Percentiles rank a stretch among this genome's conserved stretches.
Evolutionary conservation across 768 basidiomycete species (phyloP).

Genomic region (Pulveroboletus ravenelii): DNA sequence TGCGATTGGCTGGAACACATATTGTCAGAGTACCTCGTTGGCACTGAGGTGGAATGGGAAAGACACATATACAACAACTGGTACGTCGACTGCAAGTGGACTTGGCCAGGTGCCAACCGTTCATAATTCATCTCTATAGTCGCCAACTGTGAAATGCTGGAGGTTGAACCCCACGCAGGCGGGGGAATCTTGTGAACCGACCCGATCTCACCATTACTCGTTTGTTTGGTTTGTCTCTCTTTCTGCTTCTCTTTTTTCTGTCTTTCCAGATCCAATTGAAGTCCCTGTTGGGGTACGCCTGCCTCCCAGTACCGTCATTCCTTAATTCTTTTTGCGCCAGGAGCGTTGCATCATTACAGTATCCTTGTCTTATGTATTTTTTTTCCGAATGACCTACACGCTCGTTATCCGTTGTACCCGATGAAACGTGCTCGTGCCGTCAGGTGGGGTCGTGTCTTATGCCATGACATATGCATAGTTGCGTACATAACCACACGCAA

Average conservation of each 20-base stretch:
- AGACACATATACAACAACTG: constrained; percentile 25
- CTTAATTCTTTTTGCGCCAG: not conserved
- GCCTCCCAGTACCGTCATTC: not conserved
- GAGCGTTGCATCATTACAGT: not conserved
- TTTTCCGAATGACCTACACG: not conserved
- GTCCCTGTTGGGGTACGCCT: not conserved
- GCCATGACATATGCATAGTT: constrained; percentile 30
- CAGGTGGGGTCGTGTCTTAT: not conserved
- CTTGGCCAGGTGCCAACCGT: not conserved
- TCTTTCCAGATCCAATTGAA: too few species aligned
- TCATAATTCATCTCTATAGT: constrained; percentile 6
- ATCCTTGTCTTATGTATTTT: constrained; percentile 9
- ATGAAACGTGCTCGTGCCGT: not conserved
- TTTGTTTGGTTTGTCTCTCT: too few species aligned
- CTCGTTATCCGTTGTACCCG: constrained; percentile 5
- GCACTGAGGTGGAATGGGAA: constrained; percentile 28
- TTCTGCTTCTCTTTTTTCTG: too few species aligned
- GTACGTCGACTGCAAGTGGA: constrained; percentile 13
- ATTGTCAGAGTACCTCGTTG: constrained; percentile 23
- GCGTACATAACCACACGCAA: constrained; percentile 26
- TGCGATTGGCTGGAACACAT: constrained; percentile 39
- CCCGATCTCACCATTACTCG: too few species aligned
- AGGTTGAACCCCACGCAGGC: constrained; percentile 1
- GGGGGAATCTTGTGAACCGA: not conserved
- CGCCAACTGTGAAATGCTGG: not conserved